Percentiles rank a stretch among this genome's conserved stretches.
Evolutionary conservation across 202 grass and related monocot genomes (phyloP).

Genomic region (Schoenoplectus tabernaemontani): DNA sequence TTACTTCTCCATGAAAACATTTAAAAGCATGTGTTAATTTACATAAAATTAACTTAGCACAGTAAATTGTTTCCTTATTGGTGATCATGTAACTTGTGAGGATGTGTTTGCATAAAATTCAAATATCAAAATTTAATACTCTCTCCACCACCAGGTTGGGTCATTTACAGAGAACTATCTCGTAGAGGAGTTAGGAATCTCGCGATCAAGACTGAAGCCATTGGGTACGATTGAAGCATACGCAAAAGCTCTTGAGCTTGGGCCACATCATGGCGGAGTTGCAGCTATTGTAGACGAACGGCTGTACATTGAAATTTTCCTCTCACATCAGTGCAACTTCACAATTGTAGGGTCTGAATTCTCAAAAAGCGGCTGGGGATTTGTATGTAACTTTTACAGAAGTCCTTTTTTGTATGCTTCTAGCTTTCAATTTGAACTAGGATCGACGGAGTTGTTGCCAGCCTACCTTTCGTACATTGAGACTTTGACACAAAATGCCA

Average conservation of each 20-base stretch:
- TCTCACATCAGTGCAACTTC: slow-evolving; percentile 33
- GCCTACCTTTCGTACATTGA: neutral
- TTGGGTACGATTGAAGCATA: slow-evolving; percentile 41
- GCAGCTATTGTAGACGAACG: slow-evolving; percentile 60
- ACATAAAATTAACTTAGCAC: neutral
- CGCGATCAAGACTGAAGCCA: slow-evolving; percentile 41
- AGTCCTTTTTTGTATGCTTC: neutral
- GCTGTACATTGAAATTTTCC: slow-evolving; percentile 53
- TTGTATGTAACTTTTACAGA: slow-evolving; percentile 39
- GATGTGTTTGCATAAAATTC: no score
- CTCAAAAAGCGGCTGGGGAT: slow-evolving; percentile 79
- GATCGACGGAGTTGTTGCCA: neutral
- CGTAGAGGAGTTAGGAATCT: slow-evolving; percentile 44
- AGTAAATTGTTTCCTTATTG: neutral
- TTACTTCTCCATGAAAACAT: no score
- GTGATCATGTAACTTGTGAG: no score
- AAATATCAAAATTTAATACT: neutral
- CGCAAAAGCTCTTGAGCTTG: slow-evolving; percentile 43
- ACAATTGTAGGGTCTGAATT: slow-evolving; percentile 59
- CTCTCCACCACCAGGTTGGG: slow-evolving; percentile 17
- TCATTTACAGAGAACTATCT: slow-evolving; percentile 75
- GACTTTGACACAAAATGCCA: neutral
- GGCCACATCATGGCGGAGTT: slow-evolving; percentile 51
- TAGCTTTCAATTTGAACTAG: neutral
- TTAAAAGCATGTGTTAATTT: no score